phyloP scores from a whole-genome alignment of 164 flowering plant genomes.

The Malania oleifera region DNA sequence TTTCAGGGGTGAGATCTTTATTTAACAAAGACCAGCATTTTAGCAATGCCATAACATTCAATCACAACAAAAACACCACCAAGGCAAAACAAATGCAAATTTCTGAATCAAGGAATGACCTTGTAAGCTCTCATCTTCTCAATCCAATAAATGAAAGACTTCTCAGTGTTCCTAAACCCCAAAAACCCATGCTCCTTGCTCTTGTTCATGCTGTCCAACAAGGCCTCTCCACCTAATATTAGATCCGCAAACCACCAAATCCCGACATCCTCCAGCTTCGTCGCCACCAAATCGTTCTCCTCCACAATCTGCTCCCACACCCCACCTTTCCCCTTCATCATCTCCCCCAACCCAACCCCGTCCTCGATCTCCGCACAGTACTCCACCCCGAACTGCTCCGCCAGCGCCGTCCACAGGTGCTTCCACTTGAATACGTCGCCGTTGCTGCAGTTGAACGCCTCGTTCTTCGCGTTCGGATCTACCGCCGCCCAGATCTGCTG shows the following conservation, averaged over 20 bases:
- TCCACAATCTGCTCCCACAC: constrained; percentile 80
- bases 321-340: constrained; percentile 56
- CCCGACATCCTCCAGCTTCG: constrained; percentile 58
- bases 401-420: constrained; percentile 73
- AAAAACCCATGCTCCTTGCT: constrained; percentile 82
- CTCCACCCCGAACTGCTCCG: constrained; percentile 65
- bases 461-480: constrained; percentile 65
- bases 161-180: constrained; percentile 69
- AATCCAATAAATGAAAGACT: constrained; percentile 57
- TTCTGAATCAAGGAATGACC: constrained; percentile 61
- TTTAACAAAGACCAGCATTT: no score
- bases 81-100: no score
- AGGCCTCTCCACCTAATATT: constrained; percentile 13
- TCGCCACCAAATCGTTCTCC: constrained; percentile 44
- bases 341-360: constrained; percentile 41
- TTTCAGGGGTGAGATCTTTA: no score
- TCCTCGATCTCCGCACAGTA: constrained; percentile 36
- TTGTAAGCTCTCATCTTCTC: constrained; percentile 54
- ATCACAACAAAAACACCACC: no score
- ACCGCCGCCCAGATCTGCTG: constrained; percentile 89
- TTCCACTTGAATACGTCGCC: constrained; percentile 87
- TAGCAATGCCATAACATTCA: no score
- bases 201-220: constrained; percentile 62
- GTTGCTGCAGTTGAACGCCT: constrained; percentile 70
- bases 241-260: constrained; percentile 64